A percentile compares a stretch with the other conserved stretches of the same genome.
Conservation (phyloP, 75 land plant genomes). For the Larix kaempferi region DNA sequence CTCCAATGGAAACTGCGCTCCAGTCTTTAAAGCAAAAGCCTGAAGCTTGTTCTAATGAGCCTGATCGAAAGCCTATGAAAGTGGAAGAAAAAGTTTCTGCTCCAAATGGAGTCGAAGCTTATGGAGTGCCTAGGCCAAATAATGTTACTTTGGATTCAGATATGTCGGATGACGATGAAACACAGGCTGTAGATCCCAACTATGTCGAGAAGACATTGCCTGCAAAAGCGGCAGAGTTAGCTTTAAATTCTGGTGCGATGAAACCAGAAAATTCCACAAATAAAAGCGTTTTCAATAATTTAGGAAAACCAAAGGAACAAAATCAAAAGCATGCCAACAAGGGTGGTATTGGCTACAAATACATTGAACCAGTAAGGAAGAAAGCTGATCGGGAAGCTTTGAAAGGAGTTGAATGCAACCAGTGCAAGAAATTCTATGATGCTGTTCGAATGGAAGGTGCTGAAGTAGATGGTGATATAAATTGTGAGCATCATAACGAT, state of each 20-base stretch:
- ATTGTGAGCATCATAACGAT: conserved; percentile 87
- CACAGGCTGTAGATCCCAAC: conserved; percentile 29
- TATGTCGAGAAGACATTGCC: conserved; percentile 10
- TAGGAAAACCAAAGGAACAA: neutral
- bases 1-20: conserved; percentile 55
- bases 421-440: conserved; percentile 99
- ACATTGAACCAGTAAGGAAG: conserved; percentile 82
- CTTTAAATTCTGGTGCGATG: neutral
- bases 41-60: neutral
- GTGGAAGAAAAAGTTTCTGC: neutral
- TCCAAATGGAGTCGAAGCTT: conserved; percentile 6
- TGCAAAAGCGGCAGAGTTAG: conserved; percentile 7
- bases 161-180: conserved; percentile 48
- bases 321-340: conserved; percentile 1
- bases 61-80: conserved; percentile 18
- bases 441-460: conserved; percentile 68
- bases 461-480: conserved; percentile 15
- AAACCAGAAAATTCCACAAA: neutral
- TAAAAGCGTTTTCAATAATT: neutral
- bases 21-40: conserved; percentile 4
- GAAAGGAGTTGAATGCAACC: conserved; percentile 85
- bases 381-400: conserved; percentile 81
- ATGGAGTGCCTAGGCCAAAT: conserved; percentile 15
- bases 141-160: conserved; percentile 16
- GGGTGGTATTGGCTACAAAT: conserved; percentile 39